Percentiles rank a stretch among this genome's conserved stretches.
Conservation (phyloP, 129 eudicot genomes). For the Pulicaria dysenterica region DNA sequence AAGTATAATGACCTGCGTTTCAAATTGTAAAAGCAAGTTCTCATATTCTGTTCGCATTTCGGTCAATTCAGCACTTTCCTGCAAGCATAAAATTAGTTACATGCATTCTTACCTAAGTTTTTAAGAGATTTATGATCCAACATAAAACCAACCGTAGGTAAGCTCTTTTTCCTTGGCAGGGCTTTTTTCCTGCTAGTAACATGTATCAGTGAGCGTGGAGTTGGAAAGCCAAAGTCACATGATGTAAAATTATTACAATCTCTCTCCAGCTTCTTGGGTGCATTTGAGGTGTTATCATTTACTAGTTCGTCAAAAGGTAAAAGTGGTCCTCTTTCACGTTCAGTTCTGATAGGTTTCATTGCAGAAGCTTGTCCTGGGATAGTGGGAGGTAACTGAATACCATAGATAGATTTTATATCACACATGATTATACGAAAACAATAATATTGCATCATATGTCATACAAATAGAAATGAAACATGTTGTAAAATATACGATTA, state of each 20-base stretch:
- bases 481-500: conserved; percentile 28
- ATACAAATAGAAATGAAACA: neutral
- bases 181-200: conserved; percentile 84
- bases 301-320: conserved; percentile 84
- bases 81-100: conserved; percentile 30
- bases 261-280: conserved; percentile 42
- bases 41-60: conserved; percentile 73
- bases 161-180: conserved; percentile 55
- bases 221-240: conserved; percentile 60
- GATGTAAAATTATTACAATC: conserved; percentile 17
- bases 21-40: conserved; percentile 57
- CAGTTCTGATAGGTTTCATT: conserved; percentile 45
- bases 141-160: conserved; percentile 45
- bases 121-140: conserved; percentile 10
- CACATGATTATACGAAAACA: neutral
- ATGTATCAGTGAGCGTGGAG: conserved; percentile 64
- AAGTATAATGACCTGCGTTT: conserved; percentile 59
- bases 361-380: conserved; percentile 58
- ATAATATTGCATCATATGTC: conserved; percentile 13
- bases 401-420: conserved; percentile 7
- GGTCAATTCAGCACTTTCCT: conserved; percentile 65
- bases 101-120: conserved; percentile 10
- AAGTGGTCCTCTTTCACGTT: conserved; percentile 58
- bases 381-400: conserved; percentile 46
- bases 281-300: conserved; percentile 41